Conservation (phyloP, 1,284 basidiomycete genomes). For the Ceratobasidium sp. region DNA sequence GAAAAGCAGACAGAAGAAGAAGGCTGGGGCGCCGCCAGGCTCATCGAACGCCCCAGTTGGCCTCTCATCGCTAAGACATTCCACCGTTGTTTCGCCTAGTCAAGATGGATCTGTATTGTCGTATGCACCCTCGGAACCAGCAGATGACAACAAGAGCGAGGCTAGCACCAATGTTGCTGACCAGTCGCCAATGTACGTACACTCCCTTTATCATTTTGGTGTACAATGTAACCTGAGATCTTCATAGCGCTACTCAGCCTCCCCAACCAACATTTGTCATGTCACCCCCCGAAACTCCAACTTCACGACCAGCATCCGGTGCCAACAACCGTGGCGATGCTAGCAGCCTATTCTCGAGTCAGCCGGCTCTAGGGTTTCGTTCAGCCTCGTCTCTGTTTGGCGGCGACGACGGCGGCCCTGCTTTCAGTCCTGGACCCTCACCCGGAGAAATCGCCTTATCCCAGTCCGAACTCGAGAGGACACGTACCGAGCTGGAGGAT, state of each 20-base stretch:
- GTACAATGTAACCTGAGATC: background rate
- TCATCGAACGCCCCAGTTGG: conserved; percentile 15
- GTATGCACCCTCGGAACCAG: conserved; percentile 34
- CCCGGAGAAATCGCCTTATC: conserved; percentile 34
- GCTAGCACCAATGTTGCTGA: conserved; percentile 6
- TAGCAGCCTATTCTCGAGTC: conserved; percentile 29
- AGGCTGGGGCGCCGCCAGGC: conserved; percentile 31
- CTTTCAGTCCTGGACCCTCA: conserved; percentile 11
- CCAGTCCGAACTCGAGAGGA: conserved; percentile 32
- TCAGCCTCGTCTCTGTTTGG: conserved; percentile 43
- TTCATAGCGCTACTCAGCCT: background rate
- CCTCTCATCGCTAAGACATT: conserved; percentile 36
- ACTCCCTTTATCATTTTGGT: background rate
- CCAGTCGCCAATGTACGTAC: conserved; percentile 7
- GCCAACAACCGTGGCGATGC: conserved; percentile 18
- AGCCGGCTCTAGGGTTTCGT: conserved; percentile 14
- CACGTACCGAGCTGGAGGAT: conserved; percentile 24
- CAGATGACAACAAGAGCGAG: conserved; percentile 36
- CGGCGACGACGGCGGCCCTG: conserved; percentile 27
- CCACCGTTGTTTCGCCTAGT: conserved; percentile 28
- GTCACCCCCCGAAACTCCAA: conserved; percentile 14
- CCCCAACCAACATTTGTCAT: background rate
- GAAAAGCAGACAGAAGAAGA: conserved; percentile 43
- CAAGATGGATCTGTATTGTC: conserved; percentile 36
- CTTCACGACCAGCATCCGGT: background rate